Evolutionary conservation across 1,284 basidiomycete species (phyloP).

Genomic region (Pisolithus thermaeus): DNA sequence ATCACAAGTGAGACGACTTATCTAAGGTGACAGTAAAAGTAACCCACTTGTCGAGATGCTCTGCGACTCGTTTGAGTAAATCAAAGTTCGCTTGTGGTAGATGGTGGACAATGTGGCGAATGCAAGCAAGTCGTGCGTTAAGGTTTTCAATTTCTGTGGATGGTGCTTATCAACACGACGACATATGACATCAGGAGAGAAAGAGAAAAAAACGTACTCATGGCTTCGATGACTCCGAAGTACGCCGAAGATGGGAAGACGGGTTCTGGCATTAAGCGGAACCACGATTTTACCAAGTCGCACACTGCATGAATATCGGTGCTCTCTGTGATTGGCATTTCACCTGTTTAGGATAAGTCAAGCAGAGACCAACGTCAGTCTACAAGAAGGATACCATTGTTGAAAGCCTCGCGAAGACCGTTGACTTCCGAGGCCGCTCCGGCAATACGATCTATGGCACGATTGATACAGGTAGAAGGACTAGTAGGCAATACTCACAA

Average conservation of each 20-base stretch:
- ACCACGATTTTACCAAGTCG: slow-evolving; percentile 79
- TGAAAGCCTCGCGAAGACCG: slow-evolving; percentile 64
- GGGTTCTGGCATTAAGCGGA: slow-evolving; percentile 72
- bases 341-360: slow-evolving; percentile 34
- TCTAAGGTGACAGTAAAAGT: background rate
- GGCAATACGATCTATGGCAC: slow-evolving; percentile 65
- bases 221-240: slow-evolving; percentile 60
- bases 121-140: slow-evolving; percentile 56
- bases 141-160: slow-evolving; percentile 57
- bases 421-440: slow-evolving; percentile 69
- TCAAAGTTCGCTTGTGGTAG: slow-evolving; percentile 71
- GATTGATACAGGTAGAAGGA: background rate
- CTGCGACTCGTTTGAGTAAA: slow-evolving; percentile 65
- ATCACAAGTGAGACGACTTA: slow-evolving; percentile 5
- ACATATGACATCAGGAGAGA: background rate
- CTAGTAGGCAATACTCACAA: slow-evolving; percentile 43
- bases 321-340: slow-evolving; percentile 48
- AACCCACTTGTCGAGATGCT: slow-evolving; percentile 74
- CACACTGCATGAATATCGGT: slow-evolving; percentile 78
- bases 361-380: background rate
- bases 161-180: slow-evolving; percentile 4
- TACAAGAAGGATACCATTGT: slow-evolving; percentile 47
- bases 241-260: slow-evolving; percentile 70
- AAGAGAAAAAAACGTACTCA: slow-evolving; percentile 39
- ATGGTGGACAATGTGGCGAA: slow-evolving; percentile 60